Evolutionary conservation across 2,329 filamentous ascomycete species (phyloP), one percentile per base, ranked within the genome.

Genomic region (Colletotrichum shisoi): DNA sequence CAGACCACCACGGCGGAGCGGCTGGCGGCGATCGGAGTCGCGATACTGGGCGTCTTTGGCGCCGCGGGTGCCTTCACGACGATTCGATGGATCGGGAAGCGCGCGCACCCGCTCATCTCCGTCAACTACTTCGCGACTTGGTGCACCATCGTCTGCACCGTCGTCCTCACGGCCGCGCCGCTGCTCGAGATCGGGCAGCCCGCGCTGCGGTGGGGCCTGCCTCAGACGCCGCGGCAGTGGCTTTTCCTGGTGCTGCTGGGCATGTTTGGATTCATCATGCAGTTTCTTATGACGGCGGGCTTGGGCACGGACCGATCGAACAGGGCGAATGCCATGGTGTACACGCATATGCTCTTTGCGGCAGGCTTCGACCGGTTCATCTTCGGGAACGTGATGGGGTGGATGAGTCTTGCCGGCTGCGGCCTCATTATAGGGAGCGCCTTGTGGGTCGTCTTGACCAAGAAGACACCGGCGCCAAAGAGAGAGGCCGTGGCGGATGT

Each of bases 51-150:
- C 1, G 93, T 96, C 0, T 71, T 93, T 0, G 94, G 94, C 9
- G 86, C 89, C 8, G 88, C 91, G 0, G 85, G 85, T 3, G 92
- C 92, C 8, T 93, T 89, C 73, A 92, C 89, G 0, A 87, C 87
- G 0, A 90, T 97, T 70, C 85, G 93, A 17, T 88, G 90, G 77
- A 94, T 97, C 68, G 93, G 94, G 15, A 87, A 87, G 71, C 85
- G 91, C 34, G 90, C 91, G 0, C 92, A 96, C 74, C 87, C 93
- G 0, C 81, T 97, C n/a, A 88, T 96, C 64, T 91, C 87, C 2
- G 92, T 96, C 63, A 96, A 92, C 73, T 96, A 94, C 77, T 96
- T 97, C 73, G 87, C 88, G 3, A 80, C 82, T 0, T 89, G 87
- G 79, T 91, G 89, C 72, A 89, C 87, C 0, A 72, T 93, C 2